Percentiles rank a stretch among this genome's conserved stretches.
These are phyloP conservation scores for Cyclotella distinguenda DNA, from an alignment of 108 stramenopile species.

Conservation along the genomic window DNA sequence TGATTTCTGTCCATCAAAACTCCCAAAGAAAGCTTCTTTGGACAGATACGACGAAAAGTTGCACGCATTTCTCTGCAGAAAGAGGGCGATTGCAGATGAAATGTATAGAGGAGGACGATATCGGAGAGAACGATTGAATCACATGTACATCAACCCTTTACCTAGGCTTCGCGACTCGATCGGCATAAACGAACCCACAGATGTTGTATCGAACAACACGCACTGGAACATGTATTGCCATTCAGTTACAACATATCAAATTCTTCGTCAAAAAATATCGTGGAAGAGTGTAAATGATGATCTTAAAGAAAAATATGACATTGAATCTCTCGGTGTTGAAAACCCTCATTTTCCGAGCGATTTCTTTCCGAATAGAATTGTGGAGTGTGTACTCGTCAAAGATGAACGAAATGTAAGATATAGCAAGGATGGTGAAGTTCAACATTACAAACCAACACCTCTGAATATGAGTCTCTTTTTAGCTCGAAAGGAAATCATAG, in stretches of 20 bases:
- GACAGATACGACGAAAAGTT: background rate
- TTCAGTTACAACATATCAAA: background rate
- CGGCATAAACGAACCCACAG: too few species aligned
- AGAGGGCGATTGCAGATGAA: background rate
- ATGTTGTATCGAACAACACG: too few species aligned
- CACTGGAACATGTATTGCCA: slow-evolving; percentile 11
- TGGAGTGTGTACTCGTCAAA: slow-evolving; percentile 59
- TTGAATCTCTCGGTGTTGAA: background rate
- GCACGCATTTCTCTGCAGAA: background rate
- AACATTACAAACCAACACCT: background rate
- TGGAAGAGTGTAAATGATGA: slow-evolving; percentile 1
- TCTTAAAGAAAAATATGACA: background rate
- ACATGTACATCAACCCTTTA: background rate
- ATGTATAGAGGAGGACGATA: slow-evolving; percentile 1
- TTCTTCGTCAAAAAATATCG: background rate
- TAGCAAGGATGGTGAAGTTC: background rate
- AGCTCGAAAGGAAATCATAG: background rate
- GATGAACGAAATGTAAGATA: slow-evolving; percentile 30
- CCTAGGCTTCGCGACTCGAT: background rate
- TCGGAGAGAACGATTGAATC: background rate
- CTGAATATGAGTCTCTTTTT: background rate
- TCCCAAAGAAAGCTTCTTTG: background rate
- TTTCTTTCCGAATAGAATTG: slow-evolving; percentile 64
- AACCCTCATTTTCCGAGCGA: slow-evolving; percentile 18
- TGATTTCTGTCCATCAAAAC: slow-evolving; percentile 7